phyloP scores from a whole-genome alignment of 1,284 basidiomycete species.

The Ustilago cynodontis region DNA sequence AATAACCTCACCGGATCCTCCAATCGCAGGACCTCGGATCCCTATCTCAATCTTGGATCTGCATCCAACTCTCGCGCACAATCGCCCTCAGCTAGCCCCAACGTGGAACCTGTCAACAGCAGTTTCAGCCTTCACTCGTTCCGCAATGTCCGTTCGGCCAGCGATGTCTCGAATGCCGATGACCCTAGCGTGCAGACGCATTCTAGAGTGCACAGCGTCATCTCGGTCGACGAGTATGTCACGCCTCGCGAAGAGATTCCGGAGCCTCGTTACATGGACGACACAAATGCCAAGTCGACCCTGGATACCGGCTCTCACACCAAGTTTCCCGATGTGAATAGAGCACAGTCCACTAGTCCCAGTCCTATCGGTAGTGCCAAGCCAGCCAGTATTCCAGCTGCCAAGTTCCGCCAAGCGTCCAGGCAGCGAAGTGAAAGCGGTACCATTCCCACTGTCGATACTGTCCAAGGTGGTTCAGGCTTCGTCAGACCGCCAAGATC shows the following conservation, averaged over 20 bases:
- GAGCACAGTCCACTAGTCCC: conserved; percentile 27
- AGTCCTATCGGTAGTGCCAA: conserved; percentile 22
- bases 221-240: conserved; percentile 47
- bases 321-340: conserved; percentile 8
- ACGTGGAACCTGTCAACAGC: conserved; percentile 14
- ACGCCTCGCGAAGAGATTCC: conserved; percentile 49
- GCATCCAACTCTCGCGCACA: conserved; percentile 32
- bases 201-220: conserved; percentile 44
- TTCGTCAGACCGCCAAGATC: conserved; percentile 34
- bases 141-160: conserved; percentile 48
- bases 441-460: conserved; percentile 30
- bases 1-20: conserved; percentile 1
- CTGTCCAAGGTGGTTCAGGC: conserved; percentile 20
- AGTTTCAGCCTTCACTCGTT: conserved; percentile 53
- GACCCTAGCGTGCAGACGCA: conserved; percentile 18
- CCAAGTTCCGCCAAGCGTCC: conserved; percentile 47
- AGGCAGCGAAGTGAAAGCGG: conserved; percentile 46
- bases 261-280: conserved; percentile 26
- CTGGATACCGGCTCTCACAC: background rate
- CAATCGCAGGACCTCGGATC: conserved; percentile 24
- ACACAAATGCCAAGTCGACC: background rate
- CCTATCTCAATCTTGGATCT: conserved; percentile 15
- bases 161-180: conserved; percentile 36
- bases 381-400: conserved; percentile 52
- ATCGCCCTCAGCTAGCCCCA: conserved; percentile 29